Conservation (phyloP, 352 stramenopile genomes). For the Thraustochytrium striatum region DNA sequence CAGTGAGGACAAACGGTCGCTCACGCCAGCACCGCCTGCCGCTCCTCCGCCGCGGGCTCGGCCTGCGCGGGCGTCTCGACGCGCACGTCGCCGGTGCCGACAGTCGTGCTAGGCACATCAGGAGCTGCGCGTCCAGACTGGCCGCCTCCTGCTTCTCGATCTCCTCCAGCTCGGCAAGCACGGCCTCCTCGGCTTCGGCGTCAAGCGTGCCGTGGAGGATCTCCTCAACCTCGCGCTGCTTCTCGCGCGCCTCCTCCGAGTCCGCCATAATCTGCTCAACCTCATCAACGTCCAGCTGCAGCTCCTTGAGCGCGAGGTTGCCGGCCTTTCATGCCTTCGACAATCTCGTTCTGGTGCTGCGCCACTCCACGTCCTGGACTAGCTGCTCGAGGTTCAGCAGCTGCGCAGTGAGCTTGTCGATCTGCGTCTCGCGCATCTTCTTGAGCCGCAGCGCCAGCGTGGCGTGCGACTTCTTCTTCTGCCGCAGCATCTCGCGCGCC, state of each 20-base stretch:
- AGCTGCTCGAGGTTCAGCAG: slow-evolving; percentile 75
- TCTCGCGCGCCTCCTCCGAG: slow-evolving; percentile 65
- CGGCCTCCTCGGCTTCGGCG: slow-evolving; percentile 73
- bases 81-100: not conserved
- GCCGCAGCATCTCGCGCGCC: slow-evolving; percentile 67
- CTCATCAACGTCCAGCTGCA: slow-evolving; percentile 78
- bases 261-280: slow-evolving; percentile 80
- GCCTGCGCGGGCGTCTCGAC: not conserved
- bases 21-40: slow-evolving; percentile 20
- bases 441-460: slow-evolving; percentile 78
- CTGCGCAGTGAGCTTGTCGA: slow-evolving; percentile 73
- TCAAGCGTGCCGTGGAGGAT: slow-evolving; percentile 70
- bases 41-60: slow-evolving; percentile 7
- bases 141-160: slow-evolving; percentile 70
- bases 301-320: slow-evolving; percentile 75
- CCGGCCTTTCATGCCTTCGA: slow-evolving; percentile 77
- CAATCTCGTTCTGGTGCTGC: slow-evolving; percentile 66
- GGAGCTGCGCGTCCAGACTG: slow-evolving; percentile 61
- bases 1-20: no score
- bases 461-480: slow-evolving; percentile 64
- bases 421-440: slow-evolving; percentile 81
- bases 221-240: slow-evolving; percentile 71
- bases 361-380: slow-evolving; percentile 80
- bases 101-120: slow-evolving; percentile 42
- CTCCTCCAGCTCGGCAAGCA: slow-evolving; percentile 72